Evolutionary conservation across 1,139 yeast species (phyloP), one percentile per base, ranked within the genome.

Genomic region (Magnusiomyces fungicola): DNA sequence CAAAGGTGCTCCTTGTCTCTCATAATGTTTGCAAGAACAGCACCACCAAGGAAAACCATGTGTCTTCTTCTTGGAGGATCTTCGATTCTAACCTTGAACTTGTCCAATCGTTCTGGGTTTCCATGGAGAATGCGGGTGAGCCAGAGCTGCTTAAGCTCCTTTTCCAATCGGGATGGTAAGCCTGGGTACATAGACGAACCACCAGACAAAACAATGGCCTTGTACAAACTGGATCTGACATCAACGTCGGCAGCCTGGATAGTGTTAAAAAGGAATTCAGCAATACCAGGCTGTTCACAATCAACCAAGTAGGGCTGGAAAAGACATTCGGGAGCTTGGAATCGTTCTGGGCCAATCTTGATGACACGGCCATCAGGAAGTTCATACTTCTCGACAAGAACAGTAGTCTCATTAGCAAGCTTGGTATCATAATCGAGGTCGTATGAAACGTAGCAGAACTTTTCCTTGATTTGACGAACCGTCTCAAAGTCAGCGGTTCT

Each of bases 161-260:
- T 90, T 67, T 92, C 98, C 58, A 94, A 74, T 63, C 98, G 79
- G 12, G 96, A 85, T 29, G 98, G 98, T 58, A 94, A 76, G 32
- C 98, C 99, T 1, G 98, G 98, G 66, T 94, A 92, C 99, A 94
- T 92, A 48, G 96, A 85, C 1, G 97, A 90, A 50, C 98, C 98
- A 64, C 98, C 98, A 37, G 96, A 86, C 44, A 92, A 75, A 19
- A 92, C 98, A 67, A 92, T 86, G 1, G 97, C 96, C 64, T 84
- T 86, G 71, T 79, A 92, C 55, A 92, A 76, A 1, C 96, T 79
- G 6, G 96, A 77, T 68, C 97, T 80, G 50, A 92, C 80, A 67
- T 92, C 98, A 45, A 92, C 83, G 64, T 92, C 98, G 40, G 97
- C 97, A 5, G 89, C 71, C 72, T 92, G 97, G 57, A 92, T 83